Conservation (phyloP, 2,329 filamentous ascomycete species). For the Aschersonia sp. region DNA sequence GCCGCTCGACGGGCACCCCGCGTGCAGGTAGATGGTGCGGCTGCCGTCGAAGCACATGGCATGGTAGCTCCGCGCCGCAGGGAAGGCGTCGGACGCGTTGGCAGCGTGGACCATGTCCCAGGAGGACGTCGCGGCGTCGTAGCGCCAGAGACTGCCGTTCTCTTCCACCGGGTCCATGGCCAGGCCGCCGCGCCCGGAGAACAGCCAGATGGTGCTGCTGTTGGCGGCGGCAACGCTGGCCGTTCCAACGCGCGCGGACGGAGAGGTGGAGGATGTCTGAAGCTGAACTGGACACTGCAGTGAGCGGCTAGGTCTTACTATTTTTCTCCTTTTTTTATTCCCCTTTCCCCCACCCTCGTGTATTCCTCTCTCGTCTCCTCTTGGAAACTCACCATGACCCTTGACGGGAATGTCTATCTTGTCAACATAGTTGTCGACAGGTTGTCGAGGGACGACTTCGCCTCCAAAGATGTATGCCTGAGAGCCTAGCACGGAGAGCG, state of each 20-base stretch:
- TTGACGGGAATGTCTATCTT: constrained; percentile 14
- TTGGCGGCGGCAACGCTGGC: constrained; percentile 28
- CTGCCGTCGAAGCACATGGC: constrained; percentile 20
- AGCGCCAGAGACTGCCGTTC: constrained; percentile 40
- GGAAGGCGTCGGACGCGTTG: constrained; percentile 18
- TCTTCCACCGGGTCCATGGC: constrained; percentile 48
- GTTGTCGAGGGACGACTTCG: constrained; percentile 33
- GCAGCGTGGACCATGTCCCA: constrained; percentile 30
- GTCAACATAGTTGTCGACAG: constrained; percentile 33
- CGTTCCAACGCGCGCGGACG: constrained; percentile 40
- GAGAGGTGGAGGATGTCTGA: constrained; percentile 15
- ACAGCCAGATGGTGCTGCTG: constrained; percentile 38
- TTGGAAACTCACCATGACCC: not conserved
- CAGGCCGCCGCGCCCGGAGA: constrained; percentile 46
- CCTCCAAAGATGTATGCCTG: constrained; percentile 33
- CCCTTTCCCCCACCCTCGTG: too few relatives aligned
- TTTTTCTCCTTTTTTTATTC: too few relatives aligned
- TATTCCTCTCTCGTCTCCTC: not conserved
- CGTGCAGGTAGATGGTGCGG: constrained; percentile 41
- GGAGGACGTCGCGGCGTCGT: constrained; percentile 18
- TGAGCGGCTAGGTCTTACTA: not conserved
- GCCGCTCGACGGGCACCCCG: constrained; percentile 42
- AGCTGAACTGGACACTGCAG: not conserved
- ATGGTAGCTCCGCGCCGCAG: constrained; percentile 41
- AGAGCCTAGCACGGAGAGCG: constrained; percentile 22